Base-by-base conservation (phyloP, 371 early-diverging fungal genomes). In the Rhizomucor pusillus region DNA sequence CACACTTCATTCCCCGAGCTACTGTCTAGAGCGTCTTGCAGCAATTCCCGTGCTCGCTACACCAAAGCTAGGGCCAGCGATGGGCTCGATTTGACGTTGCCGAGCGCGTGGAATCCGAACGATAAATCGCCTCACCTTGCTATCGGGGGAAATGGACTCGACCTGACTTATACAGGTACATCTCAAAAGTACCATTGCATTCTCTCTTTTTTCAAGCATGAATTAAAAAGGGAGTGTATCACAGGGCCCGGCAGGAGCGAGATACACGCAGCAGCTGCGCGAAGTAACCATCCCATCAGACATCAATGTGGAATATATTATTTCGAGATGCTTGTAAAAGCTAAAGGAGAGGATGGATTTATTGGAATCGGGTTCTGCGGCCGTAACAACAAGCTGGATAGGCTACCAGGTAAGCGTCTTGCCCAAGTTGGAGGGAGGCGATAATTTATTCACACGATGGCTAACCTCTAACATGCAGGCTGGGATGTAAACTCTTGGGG, bases 271-370 rank as follows among this genome's bases (percentile, higher is more conserved):
- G 93, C 90, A 3, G 76, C 91, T 34, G 84, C 93, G 0, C 73
- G 93, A 53, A 69, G 89, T n/a, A 92, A 95, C 70, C 67, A 75
- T 37, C 80, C 91, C 10, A 93, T 95, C 43, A 91, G 91, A 25
- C 78, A 85, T n/a, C 90, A 90, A 51, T 85, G 87, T 51, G 97
- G 97, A 0, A 69, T 97, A 16, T 97, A 84, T 63, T 98, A 97
- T 67, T 98, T 73, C 64, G 99, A 98, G 64, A 84, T 92, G 41
- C 68, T 70, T 18, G 81, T 98, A 50, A 74, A 90, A 33, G 87
- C 84, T 63, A 94, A 94, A 64, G 99, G 97, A 18, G 78, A 89
- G 16, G 87, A 93, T 61, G 99, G 99, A 54, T 91, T 87, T 60
- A 95, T 97, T 51, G 95, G 95, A 3, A 78, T 97, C 37, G 97